Conservation (phyloP, 2,329 filamentous ascomycete genomes). For the Malbranchea cinnamomea region DNA sequence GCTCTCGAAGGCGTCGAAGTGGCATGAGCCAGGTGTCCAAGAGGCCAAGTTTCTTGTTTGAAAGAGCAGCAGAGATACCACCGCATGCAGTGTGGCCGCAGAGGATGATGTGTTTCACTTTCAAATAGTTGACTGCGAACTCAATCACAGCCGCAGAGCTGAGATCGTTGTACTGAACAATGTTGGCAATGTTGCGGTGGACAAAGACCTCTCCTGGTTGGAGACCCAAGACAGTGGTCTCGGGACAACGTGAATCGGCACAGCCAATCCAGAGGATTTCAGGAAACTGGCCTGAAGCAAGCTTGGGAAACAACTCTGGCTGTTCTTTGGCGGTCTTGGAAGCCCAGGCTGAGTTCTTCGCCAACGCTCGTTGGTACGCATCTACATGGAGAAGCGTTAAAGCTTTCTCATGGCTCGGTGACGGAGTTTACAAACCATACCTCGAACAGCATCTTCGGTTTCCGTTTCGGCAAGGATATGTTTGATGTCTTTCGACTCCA, state of each 20-base stretch:
- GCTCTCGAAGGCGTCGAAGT: slow-evolving; percentile 38
- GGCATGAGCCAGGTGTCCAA: slow-evolving; percentile 49
- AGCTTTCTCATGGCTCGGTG: too few species aligned
- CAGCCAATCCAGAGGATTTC: slow-evolving; percentile 68
- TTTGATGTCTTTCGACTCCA: too few species aligned
- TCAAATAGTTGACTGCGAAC: slow-evolving; percentile 58
- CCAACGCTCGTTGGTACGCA: slow-evolving; percentile 46
- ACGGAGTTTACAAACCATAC: too few species aligned
- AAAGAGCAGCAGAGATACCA: slow-evolving; percentile 40
- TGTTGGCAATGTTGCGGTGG: slow-evolving; percentile 83
- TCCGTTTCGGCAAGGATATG: too few species aligned
- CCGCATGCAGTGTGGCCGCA: slow-evolving; percentile 49
- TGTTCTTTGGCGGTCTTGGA: slow-evolving; percentile 49
- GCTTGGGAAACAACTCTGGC: slow-evolving; percentile 54
- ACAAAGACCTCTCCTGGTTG: slow-evolving; percentile 76
- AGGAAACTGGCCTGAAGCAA: slow-evolving; percentile 50
- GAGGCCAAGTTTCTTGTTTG: slow-evolving; percentile 41
- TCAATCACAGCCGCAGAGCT: slow-evolving; percentile 63
- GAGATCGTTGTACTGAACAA: slow-evolving; percentile 60
- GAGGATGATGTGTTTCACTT: slow-evolving; percentile 48
- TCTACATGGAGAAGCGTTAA: too few species aligned
- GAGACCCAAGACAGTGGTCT: slow-evolving; percentile 64
- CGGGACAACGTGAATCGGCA: slow-evolving; percentile 71
- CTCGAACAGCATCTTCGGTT: too few species aligned
- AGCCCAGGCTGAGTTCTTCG: slow-evolving; percentile 58